A percentile compares a stretch with the other conserved stretches of the same genome.
These are phyloP conservation scores for Xylaria digitata DNA, from an alignment of 2,329 filamentous ascomycete species.

Conservation along the genomic window DNA sequence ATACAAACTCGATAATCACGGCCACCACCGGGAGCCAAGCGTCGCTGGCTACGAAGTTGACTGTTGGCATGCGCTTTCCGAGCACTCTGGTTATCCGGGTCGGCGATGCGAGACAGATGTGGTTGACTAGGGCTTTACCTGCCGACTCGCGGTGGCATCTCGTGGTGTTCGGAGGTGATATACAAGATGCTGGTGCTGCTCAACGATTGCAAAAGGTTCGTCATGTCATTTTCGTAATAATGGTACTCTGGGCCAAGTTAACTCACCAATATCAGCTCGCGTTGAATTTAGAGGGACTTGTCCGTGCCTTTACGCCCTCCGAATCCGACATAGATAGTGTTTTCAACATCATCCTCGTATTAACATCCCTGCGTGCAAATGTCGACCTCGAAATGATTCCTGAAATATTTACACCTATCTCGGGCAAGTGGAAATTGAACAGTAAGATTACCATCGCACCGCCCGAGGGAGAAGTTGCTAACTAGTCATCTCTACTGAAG, in stretches of 20 bases:
- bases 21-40: constrained; percentile 47
- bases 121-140: constrained; percentile 62
- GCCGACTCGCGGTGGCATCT: constrained; percentile 60
- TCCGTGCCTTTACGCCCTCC: constrained; percentile 57
- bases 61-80: constrained; percentile 66
- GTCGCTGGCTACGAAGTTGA: constrained; percentile 55
- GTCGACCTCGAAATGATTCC: constrained; percentile 66
- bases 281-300: constrained; percentile 37
- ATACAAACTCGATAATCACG: constrained; percentile 63
- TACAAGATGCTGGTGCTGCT: constrained; percentile 52
- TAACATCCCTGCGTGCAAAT: constrained; percentile 59
- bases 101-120: constrained; percentile 68
- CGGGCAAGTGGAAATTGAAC: constrained; percentile 65
- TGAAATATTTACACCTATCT: constrained; percentile 65
- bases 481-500: constrained; percentile 50
- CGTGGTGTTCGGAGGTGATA: constrained; percentile 66
- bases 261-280: constrained; percentile 41
- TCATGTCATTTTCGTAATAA: not conserved
- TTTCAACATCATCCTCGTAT: constrained; percentile 67
- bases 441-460: constrained; percentile 52
- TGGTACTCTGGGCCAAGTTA: not conserved
- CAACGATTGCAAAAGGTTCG: constrained; percentile 46
- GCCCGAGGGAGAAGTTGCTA: not conserved
- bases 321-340: constrained; percentile 62
- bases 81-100: constrained; percentile 69